phyloP scores from a whole-genome alignment of 2,329 filamentous ascomycete species.

The Aurifilum marmelostoma region DNA sequence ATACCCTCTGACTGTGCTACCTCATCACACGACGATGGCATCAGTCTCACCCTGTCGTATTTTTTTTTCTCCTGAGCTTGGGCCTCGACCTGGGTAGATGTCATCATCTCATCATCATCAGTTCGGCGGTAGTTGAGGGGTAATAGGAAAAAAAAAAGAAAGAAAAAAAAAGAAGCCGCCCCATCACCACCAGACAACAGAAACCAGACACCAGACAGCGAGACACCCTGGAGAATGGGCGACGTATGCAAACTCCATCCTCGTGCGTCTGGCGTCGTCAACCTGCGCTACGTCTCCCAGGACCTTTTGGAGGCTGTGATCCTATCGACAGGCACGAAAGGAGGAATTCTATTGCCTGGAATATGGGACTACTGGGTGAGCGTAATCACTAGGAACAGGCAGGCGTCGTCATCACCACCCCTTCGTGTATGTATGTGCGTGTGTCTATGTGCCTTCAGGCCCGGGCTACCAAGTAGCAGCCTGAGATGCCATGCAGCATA shows the following conservation, averaged over 20 bases:
- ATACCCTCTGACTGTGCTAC: not conserved
- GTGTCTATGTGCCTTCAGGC: not conserved
- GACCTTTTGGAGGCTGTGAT: slow-evolving; percentile 4
- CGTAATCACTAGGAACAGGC: slow-evolving; percentile 14
- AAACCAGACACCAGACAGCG: not conserved
- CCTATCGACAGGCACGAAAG: slow-evolving; percentile 5
- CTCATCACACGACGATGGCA: slow-evolving; percentile 1
- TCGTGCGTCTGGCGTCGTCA: slow-evolving; percentile 13
- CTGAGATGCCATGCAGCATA: not conserved
- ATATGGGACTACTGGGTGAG: slow-evolving; percentile 5
- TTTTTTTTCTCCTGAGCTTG: not conserved
- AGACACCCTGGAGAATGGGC: not conserved
- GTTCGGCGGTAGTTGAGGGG: not conserved
- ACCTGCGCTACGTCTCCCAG: slow-evolving; percentile 2
- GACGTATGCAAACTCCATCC: slow-evolving; percentile 12
- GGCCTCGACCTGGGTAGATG: not conserved
- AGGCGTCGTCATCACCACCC: slow-evolving; percentile 16
- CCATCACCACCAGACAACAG: not conserved
- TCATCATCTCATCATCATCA: not conserved
- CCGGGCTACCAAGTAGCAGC: not conserved
- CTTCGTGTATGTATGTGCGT: not conserved
- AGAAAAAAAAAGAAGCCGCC: not conserved
- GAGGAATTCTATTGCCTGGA: not conserved
- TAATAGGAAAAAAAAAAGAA: not conserved
- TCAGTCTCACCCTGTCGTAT: not conserved